Percentiles rank a stretch among this genome's conserved stretches.
Conservation (phyloP, 768 basidiomycete genomes). For the Podaxis carcinomalis region DNA sequence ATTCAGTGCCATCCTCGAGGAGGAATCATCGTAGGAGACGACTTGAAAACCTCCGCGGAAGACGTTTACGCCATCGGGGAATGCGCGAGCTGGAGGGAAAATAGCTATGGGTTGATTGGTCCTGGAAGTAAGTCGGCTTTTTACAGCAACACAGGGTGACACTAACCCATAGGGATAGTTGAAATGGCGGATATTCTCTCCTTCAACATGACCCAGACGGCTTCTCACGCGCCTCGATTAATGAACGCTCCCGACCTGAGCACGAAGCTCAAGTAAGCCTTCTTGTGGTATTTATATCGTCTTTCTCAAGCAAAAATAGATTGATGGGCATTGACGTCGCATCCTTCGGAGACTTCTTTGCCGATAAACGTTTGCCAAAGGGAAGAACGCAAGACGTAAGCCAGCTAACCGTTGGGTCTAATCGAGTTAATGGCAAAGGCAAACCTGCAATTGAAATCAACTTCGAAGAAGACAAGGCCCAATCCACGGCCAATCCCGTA, state of each 20-base stretch:
- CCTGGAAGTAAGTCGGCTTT: slow-evolving; percentile 45
- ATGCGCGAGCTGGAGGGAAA: slow-evolving; percentile 64
- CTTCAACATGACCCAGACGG: slow-evolving; percentile 63
- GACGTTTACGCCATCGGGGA: slow-evolving; percentile 75
- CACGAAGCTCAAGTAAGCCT: slow-evolving; percentile 53
- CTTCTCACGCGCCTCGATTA: slow-evolving; percentile 24
- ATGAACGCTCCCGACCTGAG: slow-evolving; percentile 64
- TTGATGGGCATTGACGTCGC: slow-evolving; percentile 48
- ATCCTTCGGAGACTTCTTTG: slow-evolving; percentile 71
- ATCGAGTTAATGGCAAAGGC: neutral
- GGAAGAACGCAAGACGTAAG: slow-evolving; percentile 11
- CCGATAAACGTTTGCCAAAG: slow-evolving; percentile 38
- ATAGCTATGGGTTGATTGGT: slow-evolving; percentile 71
- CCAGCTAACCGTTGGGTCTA: neutral
- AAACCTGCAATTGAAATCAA: neutral
- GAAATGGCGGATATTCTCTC: slow-evolving; percentile 76
- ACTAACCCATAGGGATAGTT: slow-evolving; percentile 22
- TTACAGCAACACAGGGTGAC: neutral
- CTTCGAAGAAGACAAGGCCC: neutral
- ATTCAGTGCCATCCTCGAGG: slow-evolving; percentile 45
- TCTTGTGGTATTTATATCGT: neutral
- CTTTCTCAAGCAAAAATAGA: slow-evolving; percentile 11
- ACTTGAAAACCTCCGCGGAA: slow-evolving; percentile 49
- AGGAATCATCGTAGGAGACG: slow-evolving; percentile 57
- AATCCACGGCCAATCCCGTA: neutral